These are phyloP conservation scores for Barnettozyma pratensis DNA, from an alignment of 805 yeast species.

Conservation along the genomic window DNA sequence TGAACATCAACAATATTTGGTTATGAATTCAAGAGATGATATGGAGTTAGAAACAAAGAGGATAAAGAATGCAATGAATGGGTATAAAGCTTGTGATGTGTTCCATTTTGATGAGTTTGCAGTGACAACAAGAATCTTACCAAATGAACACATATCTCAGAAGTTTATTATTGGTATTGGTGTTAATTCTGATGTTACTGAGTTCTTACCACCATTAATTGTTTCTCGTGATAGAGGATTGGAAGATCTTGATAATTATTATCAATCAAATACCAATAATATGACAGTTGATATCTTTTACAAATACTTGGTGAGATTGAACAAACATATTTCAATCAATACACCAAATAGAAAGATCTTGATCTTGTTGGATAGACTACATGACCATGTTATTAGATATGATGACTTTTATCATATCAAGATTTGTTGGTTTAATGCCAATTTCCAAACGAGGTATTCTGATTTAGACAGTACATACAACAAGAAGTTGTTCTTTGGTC, in stretches of 20 bases:
- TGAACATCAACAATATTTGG: slow-evolving; percentile 17
- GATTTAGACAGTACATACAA: slow-evolving; percentile 9
- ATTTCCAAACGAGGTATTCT: slow-evolving; percentile 11
- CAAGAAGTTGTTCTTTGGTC: neutral
- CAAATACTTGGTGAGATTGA: slow-evolving; percentile 14
- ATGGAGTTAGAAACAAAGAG: slow-evolving; percentile 14
- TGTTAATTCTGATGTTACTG: slow-evolving; percentile 17
- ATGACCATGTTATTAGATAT: slow-evolving; percentile 32
- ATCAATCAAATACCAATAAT: slow-evolving; percentile 11
- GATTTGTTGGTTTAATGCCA: slow-evolving; percentile 24
- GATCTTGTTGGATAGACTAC: slow-evolving; percentile 29
- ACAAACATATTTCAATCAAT: slow-evolving; percentile 5
- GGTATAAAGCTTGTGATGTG: slow-evolving; percentile 23
- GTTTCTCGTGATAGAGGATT: slow-evolving; percentile 4
- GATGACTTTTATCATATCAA: slow-evolving; percentile 26
- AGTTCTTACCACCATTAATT: slow-evolving; percentile 15
- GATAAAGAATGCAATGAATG: slow-evolving; percentile 14
- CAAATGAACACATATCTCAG: slow-evolving; percentile 8
- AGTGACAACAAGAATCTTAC: slow-evolving; percentile 19
- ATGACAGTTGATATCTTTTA: slow-evolving; percentile 22
- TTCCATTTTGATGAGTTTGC: slow-evolving; percentile 35
- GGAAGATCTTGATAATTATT: slow-evolving; percentile 7
- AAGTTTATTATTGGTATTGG: slow-evolving; percentile 18
- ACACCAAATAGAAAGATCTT: slow-evolving; percentile 20
- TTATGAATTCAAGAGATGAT: neutral